Percentiles rank a stretch among this genome's conserved stretches.
Conservation (phyloP, 2,329 filamentous ascomycete species). For the Harringtonia lauricola region DNA sequence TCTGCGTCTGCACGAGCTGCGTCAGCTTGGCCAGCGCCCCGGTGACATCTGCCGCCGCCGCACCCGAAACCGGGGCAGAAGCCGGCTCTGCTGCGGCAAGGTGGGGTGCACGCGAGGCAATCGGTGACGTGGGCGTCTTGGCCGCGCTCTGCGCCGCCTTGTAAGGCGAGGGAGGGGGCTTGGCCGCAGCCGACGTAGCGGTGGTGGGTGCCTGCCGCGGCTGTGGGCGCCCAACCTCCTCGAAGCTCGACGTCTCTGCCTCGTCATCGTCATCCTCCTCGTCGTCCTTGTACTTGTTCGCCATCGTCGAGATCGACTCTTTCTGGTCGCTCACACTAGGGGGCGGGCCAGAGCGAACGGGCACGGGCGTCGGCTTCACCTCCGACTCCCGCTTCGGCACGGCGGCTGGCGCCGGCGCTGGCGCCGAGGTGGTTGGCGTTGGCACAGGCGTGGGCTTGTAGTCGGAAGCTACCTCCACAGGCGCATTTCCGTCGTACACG, state of each 20-base stretch:
- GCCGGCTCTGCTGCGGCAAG: slow-evolving; percentile 45
- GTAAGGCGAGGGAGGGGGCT: slow-evolving; percentile 29
- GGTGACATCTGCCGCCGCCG: slow-evolving; percentile 1
- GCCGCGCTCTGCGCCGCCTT: slow-evolving; percentile 21
- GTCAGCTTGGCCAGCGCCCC: slow-evolving; percentile 57
- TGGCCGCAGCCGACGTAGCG: slow-evolving; percentile 14
- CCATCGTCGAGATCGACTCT: slow-evolving; percentile 73
- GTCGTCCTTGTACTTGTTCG: slow-evolving; percentile 74
- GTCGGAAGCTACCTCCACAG: slow-evolving; percentile 64
- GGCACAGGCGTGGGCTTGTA: slow-evolving; percentile 51
- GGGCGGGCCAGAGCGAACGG: slow-evolving; percentile 38
- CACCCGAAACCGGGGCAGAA: slow-evolving; percentile 62
- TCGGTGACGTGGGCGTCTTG: slow-evolving; percentile 21
- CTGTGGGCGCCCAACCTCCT: slow-evolving; percentile 68
- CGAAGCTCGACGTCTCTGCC: slow-evolving; percentile 68
- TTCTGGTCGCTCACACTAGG: slow-evolving; percentile 76
- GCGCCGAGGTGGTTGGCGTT: slow-evolving; percentile 27
- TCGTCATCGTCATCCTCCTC: slow-evolving; percentile 44
- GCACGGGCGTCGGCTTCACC: slow-evolving; percentile 16
- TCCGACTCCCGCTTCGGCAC: slow-evolving; percentile 40
- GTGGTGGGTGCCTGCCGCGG: slow-evolving; percentile 40
- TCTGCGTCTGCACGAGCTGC: slow-evolving; percentile 65
- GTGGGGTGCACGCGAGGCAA: slow-evolving; percentile 11
- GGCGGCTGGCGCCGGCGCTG: slow-evolving; percentile 26
- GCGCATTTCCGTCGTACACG: slow-evolving; percentile 73